These are phyloP conservation scores for Apiotrichum gamsii DNA, from an alignment of 1,284 basidiomycete genomes.

Conservation along the genomic window DNA sequence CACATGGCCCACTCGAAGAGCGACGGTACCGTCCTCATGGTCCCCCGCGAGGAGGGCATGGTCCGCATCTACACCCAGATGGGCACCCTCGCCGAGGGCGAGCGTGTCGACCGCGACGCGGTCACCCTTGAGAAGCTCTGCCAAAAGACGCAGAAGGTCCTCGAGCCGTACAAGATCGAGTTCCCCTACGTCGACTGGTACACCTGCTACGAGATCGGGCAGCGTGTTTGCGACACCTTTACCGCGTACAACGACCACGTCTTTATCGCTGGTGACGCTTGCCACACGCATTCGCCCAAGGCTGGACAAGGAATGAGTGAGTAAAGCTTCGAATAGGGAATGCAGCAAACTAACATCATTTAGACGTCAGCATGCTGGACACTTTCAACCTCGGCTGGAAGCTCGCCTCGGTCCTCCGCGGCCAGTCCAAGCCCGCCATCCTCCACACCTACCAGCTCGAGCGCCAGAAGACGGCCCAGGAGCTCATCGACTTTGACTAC, in stretches of 20 bases:
- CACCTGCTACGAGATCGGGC: slow-evolving; percentile 40
- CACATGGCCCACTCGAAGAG: slow-evolving; percentile 32
- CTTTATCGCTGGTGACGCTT: slow-evolving; percentile 38
- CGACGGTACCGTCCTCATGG: slow-evolving; percentile 33
- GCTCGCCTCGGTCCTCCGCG: slow-evolving; percentile 50
- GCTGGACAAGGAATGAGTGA: slow-evolving; percentile 42
- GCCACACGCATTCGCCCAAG: slow-evolving; percentile 37
- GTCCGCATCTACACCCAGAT: slow-evolving; percentile 29
- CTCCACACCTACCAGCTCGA: slow-evolving; percentile 54
- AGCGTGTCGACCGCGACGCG: slow-evolving; percentile 21
- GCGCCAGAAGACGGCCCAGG: slow-evolving; percentile 46
- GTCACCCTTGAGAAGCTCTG: slow-evolving; percentile 56
- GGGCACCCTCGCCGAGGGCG: slow-evolving; percentile 15
- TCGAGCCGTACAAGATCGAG: slow-evolving; percentile 62
- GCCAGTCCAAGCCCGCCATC: slow-evolving; percentile 60
- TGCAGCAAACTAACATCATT: slow-evolving; percentile 44
- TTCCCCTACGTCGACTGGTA: slow-evolving; percentile 42
- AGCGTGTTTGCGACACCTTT: slow-evolving; percentile 48
- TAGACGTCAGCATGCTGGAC: slow-evolving; percentile 35
- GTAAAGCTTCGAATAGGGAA: slow-evolving; percentile 32
- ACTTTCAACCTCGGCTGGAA: slow-evolving; percentile 51
- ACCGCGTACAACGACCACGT: slow-evolving; percentile 25
- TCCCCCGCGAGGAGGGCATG: slow-evolving; percentile 36
- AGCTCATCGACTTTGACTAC: slow-evolving; percentile 74
- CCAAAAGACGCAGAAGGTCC: slow-evolving; percentile 58